Base-by-base conservation (phyloP, 768 basidiomycete species). In the Mycena haematopus region DNA sequence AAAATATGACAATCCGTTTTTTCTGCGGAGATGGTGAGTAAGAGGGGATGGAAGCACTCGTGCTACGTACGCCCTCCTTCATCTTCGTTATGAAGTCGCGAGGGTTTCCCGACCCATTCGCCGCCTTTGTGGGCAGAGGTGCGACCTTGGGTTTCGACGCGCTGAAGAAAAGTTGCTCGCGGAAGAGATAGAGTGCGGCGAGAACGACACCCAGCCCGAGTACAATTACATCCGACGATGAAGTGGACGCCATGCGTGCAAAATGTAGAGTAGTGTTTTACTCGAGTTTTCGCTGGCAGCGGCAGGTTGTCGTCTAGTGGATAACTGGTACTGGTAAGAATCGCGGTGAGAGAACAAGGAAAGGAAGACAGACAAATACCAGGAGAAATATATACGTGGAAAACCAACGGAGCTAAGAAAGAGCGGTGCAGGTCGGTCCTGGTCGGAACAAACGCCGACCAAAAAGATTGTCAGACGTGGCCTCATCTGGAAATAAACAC, bases 1-100 rank as follows among this genome's bases (percentile, higher is more conserved):
- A 99, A 75, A 99, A 96, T 72, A 99, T 98, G 70, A 93, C 92
- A 17, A 96, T 80, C 64, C 95, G 93, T 77, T 97, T 98, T 86
- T 96, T 96, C 96, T 98, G 71, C 40, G 63, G 42, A 38, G 63
- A 46, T 35, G 36, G 56, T 47, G 63, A 29, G 56, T 33, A 57
- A 35, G 40, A 13, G 55, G 60, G 33, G 56, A 19, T 33, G 45
- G 13, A 29, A 64, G 42, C 22, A 19, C 22, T 21, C 52, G 31
- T 61, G 58, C 35, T 49, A 84, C 93, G 74, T 78, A 98, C 96
- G 42, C 87, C 89, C 63, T 90, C 88, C 78, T 95, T 92, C 94
- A 98, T 95, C 80, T 96, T 96, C 14, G 87, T 86, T 44, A 97
- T 84, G 72, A 97, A 97, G 75, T 99, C 95, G 46, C 96, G 82